phyloP scores from a whole-genome alignment of 768 basidiomycete species.

The Trametes gibbosa region DNA sequence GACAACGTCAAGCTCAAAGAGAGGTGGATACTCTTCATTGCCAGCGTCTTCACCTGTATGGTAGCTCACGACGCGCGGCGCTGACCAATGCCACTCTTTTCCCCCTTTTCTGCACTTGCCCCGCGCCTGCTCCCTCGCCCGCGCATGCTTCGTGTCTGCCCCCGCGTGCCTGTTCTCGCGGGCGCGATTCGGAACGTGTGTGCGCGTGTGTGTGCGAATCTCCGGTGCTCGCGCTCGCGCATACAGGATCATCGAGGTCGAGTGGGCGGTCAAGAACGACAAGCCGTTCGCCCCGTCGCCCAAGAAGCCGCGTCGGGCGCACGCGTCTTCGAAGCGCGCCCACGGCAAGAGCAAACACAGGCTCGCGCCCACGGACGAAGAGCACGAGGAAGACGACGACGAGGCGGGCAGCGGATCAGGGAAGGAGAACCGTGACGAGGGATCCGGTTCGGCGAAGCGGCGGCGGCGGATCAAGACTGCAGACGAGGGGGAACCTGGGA shows the following conservation, averaged over 20 bases:
- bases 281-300: constrained; percentile 58
- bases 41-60: constrained; percentile 62
- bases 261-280: constrained; percentile 69
- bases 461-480: constrained; percentile 6
- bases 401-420: not conserved
- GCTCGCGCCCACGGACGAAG: not conserved
- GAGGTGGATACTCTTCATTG: constrained; percentile 78
- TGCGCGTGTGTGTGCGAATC: not conserved
- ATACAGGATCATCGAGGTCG: constrained; percentile 75
- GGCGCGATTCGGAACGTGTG: not conserved
- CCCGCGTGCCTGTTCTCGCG: not conserved
- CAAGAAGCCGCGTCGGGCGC: constrained; percentile 22
- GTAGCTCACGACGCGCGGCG: constrained; percentile 41
- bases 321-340: not conserved
- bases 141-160: not conserved
- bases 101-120: constrained; percentile 12
- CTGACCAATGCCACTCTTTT: constrained; percentile 30
- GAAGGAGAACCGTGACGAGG: constrained; percentile 10
- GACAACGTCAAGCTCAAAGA: constrained; percentile 83
- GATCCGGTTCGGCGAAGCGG: constrained; percentile 2
- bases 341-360: constrained; percentile 5
- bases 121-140: not conserved
- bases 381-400: constrained; percentile 1
- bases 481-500: constrained; percentile 18
- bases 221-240: not conserved